These are phyloP conservation scores for Blastocystis sp. DNA, from an alignment of 352 stramenopile species.

Conservation along the genomic window DNA sequence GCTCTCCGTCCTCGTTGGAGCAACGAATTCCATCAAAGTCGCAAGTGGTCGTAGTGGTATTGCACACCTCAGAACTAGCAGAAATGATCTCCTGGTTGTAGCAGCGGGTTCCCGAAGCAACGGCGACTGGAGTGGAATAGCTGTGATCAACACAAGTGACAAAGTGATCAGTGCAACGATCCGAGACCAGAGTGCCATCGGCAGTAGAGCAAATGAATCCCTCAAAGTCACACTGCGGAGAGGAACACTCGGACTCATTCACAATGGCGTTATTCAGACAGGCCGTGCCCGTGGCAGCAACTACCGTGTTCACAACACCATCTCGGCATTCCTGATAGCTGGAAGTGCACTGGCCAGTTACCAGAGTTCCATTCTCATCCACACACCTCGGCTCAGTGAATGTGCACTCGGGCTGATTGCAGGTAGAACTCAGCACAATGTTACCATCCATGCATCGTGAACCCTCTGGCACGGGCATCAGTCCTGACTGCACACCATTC, in stretches of 20 bases:
- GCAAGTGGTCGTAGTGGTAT: background rate
- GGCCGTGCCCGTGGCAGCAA: background rate
- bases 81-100: constrained; percentile 53
- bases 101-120: background rate
- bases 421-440: background rate
- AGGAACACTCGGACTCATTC: background rate
- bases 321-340: constrained; percentile 16
- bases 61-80: background rate
- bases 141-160: constrained; percentile 48
- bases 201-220: constrained; percentile 43
- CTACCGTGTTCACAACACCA: background rate
- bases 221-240: constrained; percentile 21
- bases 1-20: background rate
- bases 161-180: constrained; percentile 26
- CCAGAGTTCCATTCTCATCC: background rate
- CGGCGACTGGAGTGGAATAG: constrained; percentile 18
- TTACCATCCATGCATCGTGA: constrained; percentile 37
- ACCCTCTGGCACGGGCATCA: background rate
- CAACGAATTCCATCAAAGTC: constrained; percentile 46
- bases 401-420: constrained; percentile 37
- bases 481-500: constrained; percentile 4
- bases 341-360: background rate
- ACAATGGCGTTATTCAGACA: constrained; percentile 40
- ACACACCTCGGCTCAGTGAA: constrained; percentile 18
- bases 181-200: background rate